Percentiles rank a stretch among this genome's conserved stretches.
Evolutionary conservation across 2,329 filamentous ascomycete genomes (phyloP).

Genomic region (Periconia digitata): DNA sequence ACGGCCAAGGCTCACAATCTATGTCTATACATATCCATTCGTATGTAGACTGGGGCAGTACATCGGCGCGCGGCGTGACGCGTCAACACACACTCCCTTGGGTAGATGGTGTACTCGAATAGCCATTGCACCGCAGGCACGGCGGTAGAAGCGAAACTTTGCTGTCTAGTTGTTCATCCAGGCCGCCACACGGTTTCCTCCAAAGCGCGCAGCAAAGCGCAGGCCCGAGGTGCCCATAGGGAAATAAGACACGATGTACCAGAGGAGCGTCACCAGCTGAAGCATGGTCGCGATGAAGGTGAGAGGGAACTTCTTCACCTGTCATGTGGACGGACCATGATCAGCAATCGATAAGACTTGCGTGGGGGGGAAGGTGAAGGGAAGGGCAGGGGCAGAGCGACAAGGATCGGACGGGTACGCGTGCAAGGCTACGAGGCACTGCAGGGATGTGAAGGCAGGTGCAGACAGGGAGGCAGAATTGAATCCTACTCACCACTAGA

Average conservation of each 20-base stretch:
- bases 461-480: conserved; percentile 10
- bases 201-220: conserved; percentile 82
- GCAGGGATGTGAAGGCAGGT: conserved; percentile 25
- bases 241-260: conserved; percentile 97
- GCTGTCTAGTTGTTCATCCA: conserved; percentile 67
- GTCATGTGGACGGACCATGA: conserved; percentile 40
- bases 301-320: conserved; percentile 76
- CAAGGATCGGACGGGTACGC: conserved; percentile 27
- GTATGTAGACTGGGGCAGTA: neutral
- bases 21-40: too few relatives aligned
- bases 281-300: conserved; percentile 82
- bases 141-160: conserved; percentile 9
- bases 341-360: conserved; percentile 35
- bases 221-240: conserved; percentile 92
- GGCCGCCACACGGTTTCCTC: conserved; percentile 77
- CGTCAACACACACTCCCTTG: neutral
- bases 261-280: conserved; percentile 79
- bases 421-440: conserved; percentile 2
- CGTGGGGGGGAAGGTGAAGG: conserved; percentile 29
- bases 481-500: conserved; percentile 71
- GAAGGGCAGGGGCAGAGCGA: conserved; percentile 16
- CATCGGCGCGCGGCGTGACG: neutral
- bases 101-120: too few relatives aligned
- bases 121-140: neutral
- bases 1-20: too few relatives aligned